Percentiles rank a stretch among this genome's conserved stretches.
phyloP scores from a whole-genome alignment of 768 basidiomycete genomes.

The Termitomyces sp. region DNA sequence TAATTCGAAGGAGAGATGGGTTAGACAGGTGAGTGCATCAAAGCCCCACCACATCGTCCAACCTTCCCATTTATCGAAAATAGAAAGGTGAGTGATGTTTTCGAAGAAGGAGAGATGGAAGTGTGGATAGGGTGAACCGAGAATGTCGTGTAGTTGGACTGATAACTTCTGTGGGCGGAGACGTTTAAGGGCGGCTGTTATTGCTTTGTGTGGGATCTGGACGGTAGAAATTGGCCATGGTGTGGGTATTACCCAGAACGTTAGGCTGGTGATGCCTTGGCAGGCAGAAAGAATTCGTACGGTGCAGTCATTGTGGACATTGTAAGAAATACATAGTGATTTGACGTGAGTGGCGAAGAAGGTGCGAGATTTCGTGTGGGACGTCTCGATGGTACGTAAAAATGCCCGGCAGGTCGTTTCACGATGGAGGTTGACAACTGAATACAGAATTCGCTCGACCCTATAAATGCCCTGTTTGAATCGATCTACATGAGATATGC shows the following conservation, averaged over 20 bases:
- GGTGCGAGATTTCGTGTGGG: slow-evolving; percentile 20
- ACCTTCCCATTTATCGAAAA: slow-evolving; percentile 36
- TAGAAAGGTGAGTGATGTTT: slow-evolving; percentile 30
- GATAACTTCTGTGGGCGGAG: slow-evolving; percentile 27
- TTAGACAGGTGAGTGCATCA: slow-evolving; percentile 22
- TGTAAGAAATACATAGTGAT: slow-evolving; percentile 29
- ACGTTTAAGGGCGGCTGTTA: slow-evolving; percentile 15
- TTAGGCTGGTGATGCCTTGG: slow-evolving; percentile 26
- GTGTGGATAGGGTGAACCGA: slow-evolving; percentile 16
- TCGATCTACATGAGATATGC: neutral
- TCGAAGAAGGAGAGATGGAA: slow-evolving; percentile 27
- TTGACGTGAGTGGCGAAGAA: slow-evolving; percentile 32
- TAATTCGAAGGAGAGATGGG: slow-evolving; percentile 33
- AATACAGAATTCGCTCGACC: slow-evolving; percentile 31
- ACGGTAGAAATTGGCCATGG: slow-evolving; percentile 8
- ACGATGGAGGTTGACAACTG: slow-evolving; percentile 25
- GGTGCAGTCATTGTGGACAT: slow-evolving; percentile 24
- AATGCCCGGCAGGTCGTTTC: slow-evolving; percentile 28
- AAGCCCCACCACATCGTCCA: slow-evolving; percentile 33
- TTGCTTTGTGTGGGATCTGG: slow-evolving; percentile 8
- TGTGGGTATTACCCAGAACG: slow-evolving; percentile 28
- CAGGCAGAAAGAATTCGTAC: slow-evolving; percentile 28
- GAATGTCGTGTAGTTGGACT: slow-evolving; percentile 21
- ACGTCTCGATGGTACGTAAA: slow-evolving; percentile 30
- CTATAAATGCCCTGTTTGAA: slow-evolving; percentile 11